These are phyloP conservation scores for Xylaria sp. DNA, from an alignment of 2,329 filamentous ascomycete species.

Conservation along the genomic window DNA sequence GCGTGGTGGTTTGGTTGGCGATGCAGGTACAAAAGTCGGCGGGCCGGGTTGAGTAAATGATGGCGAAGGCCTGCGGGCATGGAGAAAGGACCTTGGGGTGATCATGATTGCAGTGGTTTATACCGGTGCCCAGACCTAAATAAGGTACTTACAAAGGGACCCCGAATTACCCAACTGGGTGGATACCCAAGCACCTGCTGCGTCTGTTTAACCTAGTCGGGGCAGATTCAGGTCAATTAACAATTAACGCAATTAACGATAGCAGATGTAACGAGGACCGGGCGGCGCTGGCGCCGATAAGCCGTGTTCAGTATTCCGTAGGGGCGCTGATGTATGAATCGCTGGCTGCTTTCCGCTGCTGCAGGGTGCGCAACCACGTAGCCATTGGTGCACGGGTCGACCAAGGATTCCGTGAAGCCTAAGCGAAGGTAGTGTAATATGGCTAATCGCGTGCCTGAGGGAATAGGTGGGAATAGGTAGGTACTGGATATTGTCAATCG, in stretches of 20 bases:
- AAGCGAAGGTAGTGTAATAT: constrained; percentile 16
- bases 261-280: constrained; percentile 8
- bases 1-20: constrained; percentile 34
- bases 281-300: constrained; percentile 14
- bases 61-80: constrained; percentile 46
- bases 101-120: constrained; percentile 50
- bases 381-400: constrained; percentile 31
- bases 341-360: constrained; percentile 24
- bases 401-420: background rate
- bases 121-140: constrained; percentile 24
- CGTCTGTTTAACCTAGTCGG: constrained; percentile 9
- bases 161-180: constrained; percentile 33
- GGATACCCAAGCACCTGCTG: too few species aligned
- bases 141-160: constrained; percentile 8
- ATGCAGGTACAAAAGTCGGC: constrained; percentile 27
- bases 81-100: constrained; percentile 54
- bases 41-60: constrained; percentile 32
- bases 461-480: background rate
- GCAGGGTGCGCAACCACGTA: constrained; percentile 12
- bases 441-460: constrained; percentile 23
- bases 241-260: constrained; percentile 19
- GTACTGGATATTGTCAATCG: too few species aligned
- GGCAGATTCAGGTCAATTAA: too few species aligned
- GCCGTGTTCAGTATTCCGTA: constrained; percentile 11
- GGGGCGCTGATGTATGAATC: constrained; percentile 21